These are phyloP conservation scores for Fusarium sublunatum DNA, from an alignment of 2,329 filamentous ascomycete species.

Conservation along the genomic window DNA sequence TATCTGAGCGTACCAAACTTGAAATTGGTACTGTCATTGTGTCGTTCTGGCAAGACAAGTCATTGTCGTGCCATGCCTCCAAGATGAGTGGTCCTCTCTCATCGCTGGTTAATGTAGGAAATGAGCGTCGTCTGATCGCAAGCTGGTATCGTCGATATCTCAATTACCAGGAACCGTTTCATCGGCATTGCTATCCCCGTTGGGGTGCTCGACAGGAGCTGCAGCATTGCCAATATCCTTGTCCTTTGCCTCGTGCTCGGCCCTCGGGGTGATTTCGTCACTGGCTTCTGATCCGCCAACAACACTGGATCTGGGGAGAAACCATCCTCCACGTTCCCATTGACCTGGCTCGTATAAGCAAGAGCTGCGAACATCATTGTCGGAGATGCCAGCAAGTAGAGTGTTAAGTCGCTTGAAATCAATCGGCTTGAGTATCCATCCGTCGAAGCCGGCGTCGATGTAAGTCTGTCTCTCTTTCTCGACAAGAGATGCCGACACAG, in stretches of 20 bases:
- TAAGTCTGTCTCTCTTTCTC: slow-evolving; percentile 77
- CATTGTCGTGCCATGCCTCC: neutral
- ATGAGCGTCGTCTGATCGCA: neutral
- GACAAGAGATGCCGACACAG: slow-evolving; percentile 83
- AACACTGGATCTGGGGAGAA: slow-evolving; percentile 51
- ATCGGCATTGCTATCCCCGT: neutral
- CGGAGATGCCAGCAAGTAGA: slow-evolving; percentile 76
- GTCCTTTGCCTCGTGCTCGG: slow-evolving; percentile 29
- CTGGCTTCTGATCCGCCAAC: slow-evolving; percentile 27
- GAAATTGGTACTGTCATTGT: neutral
- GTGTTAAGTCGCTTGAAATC: slow-evolving; percentile 79
- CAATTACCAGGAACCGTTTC: neutral
- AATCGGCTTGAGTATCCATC: slow-evolving; percentile 90
- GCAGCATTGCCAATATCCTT: slow-evolving; percentile 34
- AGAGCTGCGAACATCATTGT: slow-evolving; percentile 66
- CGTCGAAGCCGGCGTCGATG: slow-evolving; percentile 83
- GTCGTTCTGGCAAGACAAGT: neutral
- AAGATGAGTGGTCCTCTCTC: neutral
- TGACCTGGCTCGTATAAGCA: slow-evolving; percentile 76
- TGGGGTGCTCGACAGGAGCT: neutral
- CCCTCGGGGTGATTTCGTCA: slow-evolving; percentile 46
- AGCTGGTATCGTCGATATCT: neutral
- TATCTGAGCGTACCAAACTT: neutral
- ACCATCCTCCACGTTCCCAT: slow-evolving; percentile 93
- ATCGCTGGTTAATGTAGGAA: neutral